phyloP scores from a whole-genome alignment of 2,329 filamentous ascomycete genomes.

The Ascochyta rabiei region DNA sequence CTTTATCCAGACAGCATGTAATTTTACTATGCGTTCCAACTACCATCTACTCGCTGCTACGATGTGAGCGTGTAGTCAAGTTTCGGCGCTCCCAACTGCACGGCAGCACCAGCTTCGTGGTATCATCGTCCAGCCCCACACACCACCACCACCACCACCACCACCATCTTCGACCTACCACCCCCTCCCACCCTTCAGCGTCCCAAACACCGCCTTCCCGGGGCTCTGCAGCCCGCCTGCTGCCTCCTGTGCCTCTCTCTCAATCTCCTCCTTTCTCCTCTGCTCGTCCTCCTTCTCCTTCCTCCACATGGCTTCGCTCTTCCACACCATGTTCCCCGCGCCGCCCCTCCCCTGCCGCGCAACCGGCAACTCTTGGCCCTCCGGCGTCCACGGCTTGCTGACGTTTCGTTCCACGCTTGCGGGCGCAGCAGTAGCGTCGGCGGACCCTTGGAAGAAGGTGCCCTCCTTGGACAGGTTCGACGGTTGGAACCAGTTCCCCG shows the following conservation, averaged over 20 bases:
- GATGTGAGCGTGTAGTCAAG: no score
- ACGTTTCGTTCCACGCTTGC: conserved; percentile 33
- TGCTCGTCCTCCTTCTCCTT: conserved; percentile 32
- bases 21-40: no score
- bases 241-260: conserved; percentile 44
- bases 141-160: neutral
- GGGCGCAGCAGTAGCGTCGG: conserved; percentile 38
- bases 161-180: conserved; percentile 20
- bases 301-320: conserved; percentile 44
- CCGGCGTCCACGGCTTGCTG: conserved; percentile 45
- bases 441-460: conserved; percentile 39
- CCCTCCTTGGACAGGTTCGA: conserved; percentile 48
- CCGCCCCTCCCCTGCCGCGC: conserved; percentile 51
- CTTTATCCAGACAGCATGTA: no score
- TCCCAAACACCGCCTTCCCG: conserved; percentile 47
- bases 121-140: neutral
- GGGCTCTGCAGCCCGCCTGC: conserved; percentile 50
- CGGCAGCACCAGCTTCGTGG: neutral
- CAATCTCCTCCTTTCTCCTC: conserved; percentile 45
- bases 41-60: no score
- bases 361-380: conserved; percentile 42
- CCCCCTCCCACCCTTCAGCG: conserved; percentile 37
- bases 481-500: conserved; percentile 56
- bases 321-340: conserved; percentile 56
- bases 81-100: no score